Percentiles rank a stretch among this genome's conserved stretches.
Evolutionary conservation across 2,329 filamentous ascomycete genomes (phyloP).

Genomic region (Alternaria novae-zelandiae): DNA sequence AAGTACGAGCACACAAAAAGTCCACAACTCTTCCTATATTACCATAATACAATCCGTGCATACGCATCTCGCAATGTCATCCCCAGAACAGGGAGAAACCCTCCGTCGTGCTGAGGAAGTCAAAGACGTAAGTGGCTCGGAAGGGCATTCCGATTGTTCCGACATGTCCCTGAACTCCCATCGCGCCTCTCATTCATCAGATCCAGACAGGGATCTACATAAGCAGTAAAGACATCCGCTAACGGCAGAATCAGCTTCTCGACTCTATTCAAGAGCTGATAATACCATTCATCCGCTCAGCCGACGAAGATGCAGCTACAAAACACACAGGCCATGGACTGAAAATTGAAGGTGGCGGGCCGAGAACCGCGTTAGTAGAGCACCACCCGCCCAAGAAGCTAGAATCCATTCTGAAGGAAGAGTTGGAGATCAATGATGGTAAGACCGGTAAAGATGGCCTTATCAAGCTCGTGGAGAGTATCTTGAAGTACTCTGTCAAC

Average conservation of each 20-base stretch:
- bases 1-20: not conserved
- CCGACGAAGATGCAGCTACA: slow-evolving; percentile 67
- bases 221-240: not conserved
- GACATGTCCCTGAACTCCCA: slow-evolving; percentile 7
- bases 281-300: slow-evolving; percentile 72
- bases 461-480: slow-evolving; percentile 63
- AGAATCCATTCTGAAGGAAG: slow-evolving; percentile 42
- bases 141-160: slow-evolving; percentile 6
- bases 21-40: not conserved
- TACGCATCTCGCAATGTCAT: not conserved
- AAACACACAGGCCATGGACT: slow-evolving; percentile 64
- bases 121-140: slow-evolving; percentile 42
- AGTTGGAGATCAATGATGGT: slow-evolving; percentile 45
- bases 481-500: slow-evolving; percentile 89
- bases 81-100: slow-evolving; percentile 19
- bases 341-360: slow-evolving; percentile 67
- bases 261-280: slow-evolving; percentile 69
- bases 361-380: slow-evolving; percentile 54
- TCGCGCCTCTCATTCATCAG: not conserved
- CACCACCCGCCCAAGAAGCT: slow-evolving; percentile 54
- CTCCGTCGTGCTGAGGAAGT: slow-evolving; percentile 47
- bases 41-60: not conserved
- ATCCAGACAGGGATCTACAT: not conserved
- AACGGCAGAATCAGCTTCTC: slow-evolving; percentile 13
- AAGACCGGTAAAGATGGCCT: slow-evolving; percentile 54